Percentiles rank a stretch among this genome's conserved stretches.
Evolutionary conservation across 192 early-diverging fungal species (phyloP).

Genomic region (Linnemannia elongata): DNA sequence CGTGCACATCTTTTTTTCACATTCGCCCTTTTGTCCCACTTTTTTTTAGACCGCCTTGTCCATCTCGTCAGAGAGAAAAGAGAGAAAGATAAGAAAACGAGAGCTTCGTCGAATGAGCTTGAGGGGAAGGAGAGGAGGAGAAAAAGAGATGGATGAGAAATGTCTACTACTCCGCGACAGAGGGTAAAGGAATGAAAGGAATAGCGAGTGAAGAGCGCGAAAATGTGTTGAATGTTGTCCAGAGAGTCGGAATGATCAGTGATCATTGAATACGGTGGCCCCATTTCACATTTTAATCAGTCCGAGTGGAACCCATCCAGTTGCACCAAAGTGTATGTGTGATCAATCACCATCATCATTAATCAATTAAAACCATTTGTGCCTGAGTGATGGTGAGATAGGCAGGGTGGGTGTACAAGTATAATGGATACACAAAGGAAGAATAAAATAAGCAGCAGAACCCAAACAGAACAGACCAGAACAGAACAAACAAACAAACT

Average conservation of each 20-base stretch:
- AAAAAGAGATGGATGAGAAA: neutral
- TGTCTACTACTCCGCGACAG: neutral
- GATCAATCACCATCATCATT: neutral
- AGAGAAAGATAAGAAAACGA: neutral
- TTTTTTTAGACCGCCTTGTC: neutral
- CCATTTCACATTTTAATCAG: neutral
- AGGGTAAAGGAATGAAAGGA: neutral
- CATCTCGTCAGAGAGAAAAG: neutral
- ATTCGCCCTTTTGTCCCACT: constrained; percentile 6
- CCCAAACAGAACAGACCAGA: neutral
- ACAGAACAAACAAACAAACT: neutral
- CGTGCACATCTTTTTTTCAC: neutral
- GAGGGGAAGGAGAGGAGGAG: no score
- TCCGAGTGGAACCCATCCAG: neutral
- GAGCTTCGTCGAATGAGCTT: neutral
- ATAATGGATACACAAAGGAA: neutral
- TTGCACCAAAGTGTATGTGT: neutral
- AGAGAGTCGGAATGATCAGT: neutral
- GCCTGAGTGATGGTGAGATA: neutral
- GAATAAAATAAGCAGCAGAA: neutral
- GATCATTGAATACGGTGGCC: neutral
- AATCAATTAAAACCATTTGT: neutral
- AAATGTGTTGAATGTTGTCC: neutral
- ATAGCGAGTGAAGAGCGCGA: neutral
- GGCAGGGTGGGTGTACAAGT: neutral